Evolutionary conservation across 371 early-diverging fungal species (phyloP), one percentile per base, ranked within the genome.

Genomic region (Basidiobolus meristosporus): DNA sequence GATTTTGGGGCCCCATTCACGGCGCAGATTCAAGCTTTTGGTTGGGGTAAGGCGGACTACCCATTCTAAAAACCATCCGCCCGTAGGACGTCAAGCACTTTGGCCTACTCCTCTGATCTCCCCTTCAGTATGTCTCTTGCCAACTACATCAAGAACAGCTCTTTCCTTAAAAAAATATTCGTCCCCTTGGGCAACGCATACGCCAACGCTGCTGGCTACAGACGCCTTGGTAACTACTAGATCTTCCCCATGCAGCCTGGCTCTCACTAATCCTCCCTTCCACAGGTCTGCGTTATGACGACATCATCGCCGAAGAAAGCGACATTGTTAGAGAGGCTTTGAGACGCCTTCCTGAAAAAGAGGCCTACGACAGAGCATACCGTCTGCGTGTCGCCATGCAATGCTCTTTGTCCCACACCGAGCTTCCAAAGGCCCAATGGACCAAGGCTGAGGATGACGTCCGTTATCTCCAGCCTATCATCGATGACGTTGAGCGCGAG

Each of bases 201-300:
- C 61, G 76, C 77, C 46, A 68, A 71, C 40, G 70, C 77, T 40
- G 56, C 83, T 35, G 83, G 79, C 43, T 85, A 85, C 59, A 68
- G 80, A 50, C 58, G 76, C 48, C 67, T 77, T 36, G 83, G 83
- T 80, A 70, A n/a, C n/a, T n/a, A n/a, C n/a, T n/a, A n/a, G n/a
- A n/a, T n/a, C n/a, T n/a, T n/a, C n/a, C n/a, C n/a, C n/a, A n/a
- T n/a, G n/a, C n/a, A n/a, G n/a, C n/a, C n/a, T n/a, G n/a, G n/a
- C n/a, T n/a, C n/a, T n/a, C n/a, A n/a, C n/a, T n/a, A n/a, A n/a
- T n/a, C n/a, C n/a, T n/a, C n/a, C n/a, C 28, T 47, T 17, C 5
- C 21, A 22, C 20, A 84, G 96, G 96, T 52, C 68, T 92, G 39
- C 65, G 73, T 34, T 84, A 79, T 52, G 96, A 96, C 65, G 96